Evolutionary conservation across 371 early-diverging fungal genomes (phyloP).

Genomic region (Mortierella sp.): DNA sequence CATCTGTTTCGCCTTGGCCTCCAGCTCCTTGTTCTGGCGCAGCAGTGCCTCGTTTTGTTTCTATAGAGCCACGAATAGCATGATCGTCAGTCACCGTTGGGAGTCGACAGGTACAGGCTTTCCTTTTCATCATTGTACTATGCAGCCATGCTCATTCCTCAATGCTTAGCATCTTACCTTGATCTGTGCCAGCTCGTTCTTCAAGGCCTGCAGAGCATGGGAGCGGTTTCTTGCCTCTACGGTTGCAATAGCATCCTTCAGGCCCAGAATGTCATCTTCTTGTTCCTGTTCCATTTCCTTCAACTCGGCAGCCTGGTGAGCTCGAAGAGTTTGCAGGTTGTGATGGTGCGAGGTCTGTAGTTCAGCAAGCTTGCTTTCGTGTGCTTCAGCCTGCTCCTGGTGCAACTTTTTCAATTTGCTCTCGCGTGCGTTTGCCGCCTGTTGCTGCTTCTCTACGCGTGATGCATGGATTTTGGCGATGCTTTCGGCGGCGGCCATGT

Average conservation of each 20-base stretch:
- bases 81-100: no score
- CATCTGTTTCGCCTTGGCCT: constrained; percentile 5
- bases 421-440: background rate
- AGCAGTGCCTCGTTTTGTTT: constrained; percentile 12
- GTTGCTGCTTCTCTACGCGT: constrained; percentile 5
- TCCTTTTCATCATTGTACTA: no score
- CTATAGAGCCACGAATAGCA: constrained; percentile 6
- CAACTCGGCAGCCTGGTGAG: constrained; percentile 7
- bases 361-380: constrained; percentile 24
- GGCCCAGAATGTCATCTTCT: background rate
- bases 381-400: constrained; percentile 16
- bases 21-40: constrained; percentile 25
- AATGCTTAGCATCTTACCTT: no score
- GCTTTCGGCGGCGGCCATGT: constrained; percentile 5
- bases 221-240: background rate
- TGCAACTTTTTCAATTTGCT: constrained; percentile 15
- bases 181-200: background rate
- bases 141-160: no score
- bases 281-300: constrained; percentile 2
- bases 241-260: constrained; percentile 8
- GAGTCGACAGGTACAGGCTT: no score
- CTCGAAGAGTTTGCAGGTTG: constrained; percentile 10
- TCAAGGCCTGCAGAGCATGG: constrained; percentile 4
- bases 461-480: constrained; percentile 6
- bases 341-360: constrained; percentile 18